phyloP scores from a whole-genome alignment of 768 basidiomycete species.

The Mycena filopes region DNA sequence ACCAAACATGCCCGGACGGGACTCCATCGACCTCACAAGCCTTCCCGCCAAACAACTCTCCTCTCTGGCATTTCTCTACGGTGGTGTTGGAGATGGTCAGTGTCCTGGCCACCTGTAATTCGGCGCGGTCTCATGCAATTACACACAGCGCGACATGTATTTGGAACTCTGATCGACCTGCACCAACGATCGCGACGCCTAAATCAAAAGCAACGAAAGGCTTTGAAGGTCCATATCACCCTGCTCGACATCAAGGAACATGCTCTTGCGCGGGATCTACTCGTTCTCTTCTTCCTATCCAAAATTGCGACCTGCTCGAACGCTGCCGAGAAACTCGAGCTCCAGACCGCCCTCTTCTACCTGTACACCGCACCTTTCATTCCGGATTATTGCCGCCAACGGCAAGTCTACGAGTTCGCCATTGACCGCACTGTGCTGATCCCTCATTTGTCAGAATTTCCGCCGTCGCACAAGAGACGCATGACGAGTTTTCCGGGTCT shows the following conservation, averaged over 20 bases:
- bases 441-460: background rate
- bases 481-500: background rate
- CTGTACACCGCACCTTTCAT: constrained; percentile 1
- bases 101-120: too few relatives aligned
- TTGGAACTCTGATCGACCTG: background rate
- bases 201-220: background rate
- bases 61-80: background rate
- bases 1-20: background rate
- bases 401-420: background rate
- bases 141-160: constrained; percentile 8
- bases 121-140: too few relatives aligned
- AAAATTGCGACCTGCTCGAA: background rate
- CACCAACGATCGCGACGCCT: background rate
- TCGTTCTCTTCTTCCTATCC: background rate
- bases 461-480: background rate
- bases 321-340: background rate
- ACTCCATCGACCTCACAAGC: background rate
- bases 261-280: constrained; percentile 4
- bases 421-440: background rate
- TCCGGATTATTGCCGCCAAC: background rate
- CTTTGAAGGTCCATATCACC: background rate
- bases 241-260: constrained; percentile 8
- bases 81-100: constrained; percentile 10
- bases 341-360: background rate
- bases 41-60: background rate